Evolutionary conservation across 495 filamentous ascomycete species (phyloP), one percentile per base, ranked within the genome.

Genomic region (Podospora pseudoanserina): DNA sequence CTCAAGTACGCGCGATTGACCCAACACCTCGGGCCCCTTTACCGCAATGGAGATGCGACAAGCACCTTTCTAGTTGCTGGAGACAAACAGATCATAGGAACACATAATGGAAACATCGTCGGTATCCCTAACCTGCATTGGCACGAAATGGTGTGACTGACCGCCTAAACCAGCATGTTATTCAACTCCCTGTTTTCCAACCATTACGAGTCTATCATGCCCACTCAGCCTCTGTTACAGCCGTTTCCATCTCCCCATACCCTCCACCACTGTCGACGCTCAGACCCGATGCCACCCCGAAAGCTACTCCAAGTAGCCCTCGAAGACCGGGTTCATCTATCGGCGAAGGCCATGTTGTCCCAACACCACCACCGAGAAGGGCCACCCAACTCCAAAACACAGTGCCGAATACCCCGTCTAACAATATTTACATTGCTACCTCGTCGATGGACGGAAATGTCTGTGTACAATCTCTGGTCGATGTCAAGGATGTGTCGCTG

Each of bases 71-170:
- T 95, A 32, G 92, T 95, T 61, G 91, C 91, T 23, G 94, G 93
- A 28, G 95, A 98, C 82, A 98, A 97, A 32, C 62, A 96, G 92
- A 90, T 98, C 65, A 82, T 96, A 69, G 95, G 95, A 70, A 97
- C 96, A 4, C 95, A 99, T 78, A 97, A 97, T 80, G 95, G 95
- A 71, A 97, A 95, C 73, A 92, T 98, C 72, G 93, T 96, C 84
- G 86, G 91, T 66, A 20, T 15, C 28, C 39, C 58, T 11, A 60
- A 70, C 49, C 65, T 32, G 64, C 61, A 19, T 68, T 66, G 39
- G 2, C 15, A 18, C 39, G 39, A 49, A 16, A 49, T 49, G 39
- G 15, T 11, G 39, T 54, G 65, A 65, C 65, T 65, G 57, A 79
- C 71, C 55, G 55, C 72, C 70, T 61, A 9, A 62, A 26, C 28